Conservation (phyloP, 2,329 filamentous ascomycete species). For the Teratosphaeria zuluensis region DNA sequence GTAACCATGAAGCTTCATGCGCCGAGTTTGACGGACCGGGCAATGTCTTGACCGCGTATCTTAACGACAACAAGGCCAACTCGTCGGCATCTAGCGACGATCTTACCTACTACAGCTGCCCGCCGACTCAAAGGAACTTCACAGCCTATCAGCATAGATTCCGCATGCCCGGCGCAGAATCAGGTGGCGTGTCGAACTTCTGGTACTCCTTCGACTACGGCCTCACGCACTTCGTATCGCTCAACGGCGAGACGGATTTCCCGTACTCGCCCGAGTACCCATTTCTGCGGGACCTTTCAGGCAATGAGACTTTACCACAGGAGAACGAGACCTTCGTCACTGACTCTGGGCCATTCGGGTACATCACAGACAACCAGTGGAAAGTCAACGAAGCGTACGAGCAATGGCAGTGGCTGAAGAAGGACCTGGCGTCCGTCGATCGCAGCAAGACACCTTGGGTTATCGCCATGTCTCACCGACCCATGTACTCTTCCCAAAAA, state of each 20-base stretch:
- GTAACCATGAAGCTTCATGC: constrained; percentile 43
- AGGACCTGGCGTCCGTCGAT: constrained; percentile 36
- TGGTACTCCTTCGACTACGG: constrained; percentile 49
- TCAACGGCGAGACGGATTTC: constrained; percentile 43
- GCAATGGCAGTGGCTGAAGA: constrained; percentile 39
- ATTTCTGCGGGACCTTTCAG: constrained; percentile 34
- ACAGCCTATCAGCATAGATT: constrained; percentile 44
- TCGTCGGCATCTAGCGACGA: constrained; percentile 27
- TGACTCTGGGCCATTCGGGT: constrained; percentile 41
- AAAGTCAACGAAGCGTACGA: constrained; percentile 35
- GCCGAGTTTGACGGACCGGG: constrained; percentile 39
- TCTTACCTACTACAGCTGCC: constrained; percentile 44
- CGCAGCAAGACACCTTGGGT: constrained; percentile 42
- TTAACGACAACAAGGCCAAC: constrained; percentile 37
- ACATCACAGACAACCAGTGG: constrained; percentile 29
- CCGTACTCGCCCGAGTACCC: constrained; percentile 38
- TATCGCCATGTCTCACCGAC: constrained; percentile 40
- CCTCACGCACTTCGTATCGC: constrained; percentile 42
- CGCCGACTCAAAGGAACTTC: constrained; percentile 43
- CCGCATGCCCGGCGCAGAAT: constrained; percentile 41
- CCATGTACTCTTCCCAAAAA: constrained; percentile 39
- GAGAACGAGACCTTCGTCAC: constrained; percentile 37
- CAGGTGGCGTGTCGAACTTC: constrained; percentile 42
- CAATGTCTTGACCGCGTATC: constrained; percentile 38
- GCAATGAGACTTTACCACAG: constrained; percentile 32